These are phyloP conservation scores for Hansfordia pulvinata DNA, from an alignment of 2,329 filamentous ascomycete species.

Conservation along the genomic window DNA sequence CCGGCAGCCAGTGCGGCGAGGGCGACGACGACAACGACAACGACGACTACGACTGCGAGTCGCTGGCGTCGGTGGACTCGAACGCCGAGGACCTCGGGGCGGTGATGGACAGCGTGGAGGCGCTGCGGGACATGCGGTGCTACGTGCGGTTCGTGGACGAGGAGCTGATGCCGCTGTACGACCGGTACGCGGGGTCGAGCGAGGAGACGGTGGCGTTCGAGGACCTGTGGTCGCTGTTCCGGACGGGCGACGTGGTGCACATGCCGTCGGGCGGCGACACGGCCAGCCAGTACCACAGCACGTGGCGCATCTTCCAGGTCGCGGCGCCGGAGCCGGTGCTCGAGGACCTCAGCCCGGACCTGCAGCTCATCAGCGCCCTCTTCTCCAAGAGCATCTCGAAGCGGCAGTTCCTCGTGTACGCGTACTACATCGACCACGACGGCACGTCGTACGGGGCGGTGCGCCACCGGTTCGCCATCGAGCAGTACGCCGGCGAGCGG, in stretches of 20 bases:
- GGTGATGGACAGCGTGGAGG: constrained; percentile 24
- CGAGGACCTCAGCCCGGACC: too few species aligned
- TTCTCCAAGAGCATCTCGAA: too few species aligned
- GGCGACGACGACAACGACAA: constrained; percentile 5
- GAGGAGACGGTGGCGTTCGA: too few species aligned
- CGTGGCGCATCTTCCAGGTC: not conserved
- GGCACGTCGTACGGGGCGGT: constrained; percentile 23
- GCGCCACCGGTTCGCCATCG: constrained; percentile 20
- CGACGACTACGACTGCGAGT: constrained; percentile 16
- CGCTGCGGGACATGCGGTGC: constrained; percentile 24
- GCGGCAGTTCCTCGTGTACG: constrained; percentile 19
- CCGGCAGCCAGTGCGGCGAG: constrained; percentile 3
- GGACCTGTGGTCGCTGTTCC: constrained; percentile 6
- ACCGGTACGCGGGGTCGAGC: too few species aligned
- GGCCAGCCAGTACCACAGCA: constrained; percentile 1
- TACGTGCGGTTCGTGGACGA: constrained; percentile 29
- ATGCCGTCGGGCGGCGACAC: not conserved
- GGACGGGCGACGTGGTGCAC: constrained; percentile 3
- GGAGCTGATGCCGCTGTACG: constrained; percentile 23
- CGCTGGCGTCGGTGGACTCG: constrained; percentile 21
- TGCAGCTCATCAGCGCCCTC: too few species aligned
- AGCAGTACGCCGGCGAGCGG: constrained; percentile 22
- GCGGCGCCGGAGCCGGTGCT: not conserved
- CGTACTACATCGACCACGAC: constrained; percentile 28
- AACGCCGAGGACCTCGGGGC: constrained; percentile 20